Base-by-base conservation (phyloP, 2,329 filamentous ascomycete species). In the Berkeleyomyces rouxiae region DNA sequence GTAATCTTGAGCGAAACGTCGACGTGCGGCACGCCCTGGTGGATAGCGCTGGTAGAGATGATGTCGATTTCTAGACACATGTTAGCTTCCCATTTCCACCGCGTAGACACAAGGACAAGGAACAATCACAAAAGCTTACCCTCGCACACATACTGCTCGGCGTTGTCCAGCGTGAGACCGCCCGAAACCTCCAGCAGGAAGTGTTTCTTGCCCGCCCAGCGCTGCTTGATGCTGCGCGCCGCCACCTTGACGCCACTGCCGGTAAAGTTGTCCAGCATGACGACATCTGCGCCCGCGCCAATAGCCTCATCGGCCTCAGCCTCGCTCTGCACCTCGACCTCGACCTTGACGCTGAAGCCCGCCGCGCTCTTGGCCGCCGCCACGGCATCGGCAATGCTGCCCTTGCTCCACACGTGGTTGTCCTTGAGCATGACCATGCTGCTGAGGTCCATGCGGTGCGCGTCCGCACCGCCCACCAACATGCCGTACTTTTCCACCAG, bases 351-450 rank as follows among this genome's bases (percentile, higher is more conserved):
- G 47, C 88, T 84, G 74, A 97, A 99, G 0, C 93, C 93, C 7
- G 85, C 92, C 0, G 86, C 89, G 9, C 84, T 79, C 72, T 89
- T 89, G 33, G 93, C 93, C 1, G 92, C 89, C 47, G 78, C 77
- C 33, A 99, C 91, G 4, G 93, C 93, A 31, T 87, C 83, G 1
- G 87, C 84, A 72, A 99, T 97, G 71, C 87, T 88, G 36, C 86
- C 86, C 61, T 87, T 86, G 66, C 89, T 90, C 87, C 92, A 96
- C 63, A 99, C 86, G 74, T 99, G 93, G 74, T 99, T 99, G 75
- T 99, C 93, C 77, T 99, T 99, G 67, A 99, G 80, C 93, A 99
- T 99, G 63, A 91, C 91, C 93, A 99, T 97, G 67, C 86, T 82
- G 72, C 84, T 88, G 63, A 99, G 78, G 72, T 99, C 93, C 75